These are phyloP conservation scores for Thinopyrum elongatum DNA, from an alignment of 176 grass and related monocot genomes.

Conservation along the genomic window DNA sequence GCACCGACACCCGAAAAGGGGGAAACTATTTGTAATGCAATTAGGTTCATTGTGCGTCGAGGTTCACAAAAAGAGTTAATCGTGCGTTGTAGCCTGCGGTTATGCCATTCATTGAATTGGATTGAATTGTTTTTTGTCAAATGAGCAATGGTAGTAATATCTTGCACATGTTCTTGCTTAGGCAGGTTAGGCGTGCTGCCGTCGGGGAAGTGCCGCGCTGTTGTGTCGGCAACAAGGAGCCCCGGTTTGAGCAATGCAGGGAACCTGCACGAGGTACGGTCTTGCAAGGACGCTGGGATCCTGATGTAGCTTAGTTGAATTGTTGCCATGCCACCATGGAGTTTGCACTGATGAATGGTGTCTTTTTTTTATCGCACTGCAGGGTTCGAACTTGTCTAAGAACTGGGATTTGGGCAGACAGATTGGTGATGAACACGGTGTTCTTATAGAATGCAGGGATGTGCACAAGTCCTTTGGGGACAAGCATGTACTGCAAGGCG, in stretches of 20 bases:
- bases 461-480: constrained; percentile 93
- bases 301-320: background rate
- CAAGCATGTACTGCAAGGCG: constrained; percentile 80
- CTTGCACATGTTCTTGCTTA: constrained; percentile 32
- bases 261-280: constrained; percentile 37
- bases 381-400: constrained; percentile 58
- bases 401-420: constrained; percentile 39
- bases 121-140: background rate
- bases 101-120: background rate
- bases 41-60: background rate
- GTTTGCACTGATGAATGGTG: constrained; percentile 2
- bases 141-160: constrained; percentile 2
- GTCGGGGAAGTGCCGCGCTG: background rate
- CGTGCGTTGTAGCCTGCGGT: background rate
- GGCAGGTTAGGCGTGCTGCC: constrained; percentile 33
- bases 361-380: background rate
- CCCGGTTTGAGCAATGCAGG: constrained; percentile 43
- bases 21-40: background rate
- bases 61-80: background rate
- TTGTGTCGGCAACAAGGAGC: constrained; percentile 35
- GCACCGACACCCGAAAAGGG: background rate
- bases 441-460: constrained; percentile 92
- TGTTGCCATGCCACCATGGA: background rate
- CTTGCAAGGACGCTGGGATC: constrained; percentile 10
- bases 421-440: constrained; percentile 42